Conservation (phyloP, 2,329 filamentous ascomycete species). For the Immersiporthe knoxdaviesiana region DNA sequence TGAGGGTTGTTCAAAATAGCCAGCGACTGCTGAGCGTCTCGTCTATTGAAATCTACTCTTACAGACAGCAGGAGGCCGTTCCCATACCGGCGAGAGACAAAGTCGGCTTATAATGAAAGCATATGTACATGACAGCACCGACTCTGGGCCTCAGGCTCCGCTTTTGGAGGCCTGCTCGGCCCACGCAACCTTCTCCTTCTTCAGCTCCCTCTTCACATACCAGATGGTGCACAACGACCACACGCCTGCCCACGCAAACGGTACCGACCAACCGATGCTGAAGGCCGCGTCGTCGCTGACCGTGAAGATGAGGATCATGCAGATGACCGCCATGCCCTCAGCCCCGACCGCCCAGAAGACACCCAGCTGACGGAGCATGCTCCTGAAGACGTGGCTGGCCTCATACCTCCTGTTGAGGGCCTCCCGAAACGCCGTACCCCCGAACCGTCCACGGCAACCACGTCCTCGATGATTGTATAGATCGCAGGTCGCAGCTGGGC, state of each 20-base stretch:
- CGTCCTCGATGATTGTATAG: conserved; percentile 69
- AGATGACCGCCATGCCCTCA: conserved; percentile 31
- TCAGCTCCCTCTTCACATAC: conserved; percentile 35
- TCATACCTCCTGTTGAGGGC: conserved; percentile 55
- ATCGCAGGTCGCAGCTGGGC: conserved; percentile 61
- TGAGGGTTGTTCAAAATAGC: neutral
- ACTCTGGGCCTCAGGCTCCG: neutral
- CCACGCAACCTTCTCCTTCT: conserved; percentile 36
- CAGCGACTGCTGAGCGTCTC: neutral
- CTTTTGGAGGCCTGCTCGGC: conserved; percentile 32
- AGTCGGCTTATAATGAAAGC: neutral
- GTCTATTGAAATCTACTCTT: neutral
- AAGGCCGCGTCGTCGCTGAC: conserved; percentile 33
- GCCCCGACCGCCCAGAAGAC: conserved; percentile 60
- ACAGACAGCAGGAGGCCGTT: neutral
- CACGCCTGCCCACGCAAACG: conserved; percentile 34
- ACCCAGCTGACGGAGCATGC: conserved; percentile 57
- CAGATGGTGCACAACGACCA: conserved; percentile 34
- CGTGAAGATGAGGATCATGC: conserved; percentile 34
- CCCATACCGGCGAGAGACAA: neutral
- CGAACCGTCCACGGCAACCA: conserved; percentile 67
- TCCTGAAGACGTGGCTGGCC: conserved; percentile 56
- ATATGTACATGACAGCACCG: neutral
- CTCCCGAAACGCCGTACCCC: conserved; percentile 58
- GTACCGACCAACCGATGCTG: conserved; percentile 33